phyloP scores from a whole-genome alignment of 116 monocot genomes.

The Thalassia testudinum region DNA sequence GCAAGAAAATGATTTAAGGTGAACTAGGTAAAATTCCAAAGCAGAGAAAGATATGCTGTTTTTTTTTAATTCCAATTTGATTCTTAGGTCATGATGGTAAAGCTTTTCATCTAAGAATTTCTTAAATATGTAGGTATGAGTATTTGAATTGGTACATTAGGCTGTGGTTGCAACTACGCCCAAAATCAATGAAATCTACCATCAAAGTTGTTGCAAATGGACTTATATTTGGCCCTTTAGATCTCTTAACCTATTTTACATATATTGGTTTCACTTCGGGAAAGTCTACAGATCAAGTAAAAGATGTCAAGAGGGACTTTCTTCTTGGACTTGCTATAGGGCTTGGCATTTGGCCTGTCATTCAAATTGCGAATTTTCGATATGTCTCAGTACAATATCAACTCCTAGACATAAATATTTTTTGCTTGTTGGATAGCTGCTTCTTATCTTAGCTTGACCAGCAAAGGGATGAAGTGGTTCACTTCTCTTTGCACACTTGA shows the following conservation, averaged over 20 bases:
- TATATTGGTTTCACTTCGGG: conserved; percentile 87
- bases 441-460: conserved; percentile 98
- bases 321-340: conserved; percentile 63
- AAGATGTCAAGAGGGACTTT: conserved; percentile 92
- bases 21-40: too few relatives aligned
- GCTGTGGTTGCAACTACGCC: conserved; percentile 31
- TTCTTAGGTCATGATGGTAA: too few relatives aligned
- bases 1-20: too few relatives aligned
- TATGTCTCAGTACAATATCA: conserved; percentile 88
- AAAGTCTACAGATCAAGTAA: conserved; percentile 54
- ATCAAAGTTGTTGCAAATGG: conserved; percentile 82
- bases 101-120: too few relatives aligned
- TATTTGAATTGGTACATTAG: conserved; percentile 68
- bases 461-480: conserved; percentile 96
- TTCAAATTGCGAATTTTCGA: conserved; percentile 90
- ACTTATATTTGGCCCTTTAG: conserved; percentile 74
- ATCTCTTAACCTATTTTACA: conserved; percentile 78
- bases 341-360: conserved; percentile 69
- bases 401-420: conserved; percentile 90
- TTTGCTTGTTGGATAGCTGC: conserved; percentile 84
- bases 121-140: conserved; percentile 50
- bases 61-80: too few relatives aligned
- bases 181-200: conserved; percentile 62
- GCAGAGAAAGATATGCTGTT: too few relatives aligned
- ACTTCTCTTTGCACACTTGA: too few relatives aligned